phyloP scores from a whole-genome alignment of 306 rosid genomes.

The Casuarina cunninghamiana region DNA sequence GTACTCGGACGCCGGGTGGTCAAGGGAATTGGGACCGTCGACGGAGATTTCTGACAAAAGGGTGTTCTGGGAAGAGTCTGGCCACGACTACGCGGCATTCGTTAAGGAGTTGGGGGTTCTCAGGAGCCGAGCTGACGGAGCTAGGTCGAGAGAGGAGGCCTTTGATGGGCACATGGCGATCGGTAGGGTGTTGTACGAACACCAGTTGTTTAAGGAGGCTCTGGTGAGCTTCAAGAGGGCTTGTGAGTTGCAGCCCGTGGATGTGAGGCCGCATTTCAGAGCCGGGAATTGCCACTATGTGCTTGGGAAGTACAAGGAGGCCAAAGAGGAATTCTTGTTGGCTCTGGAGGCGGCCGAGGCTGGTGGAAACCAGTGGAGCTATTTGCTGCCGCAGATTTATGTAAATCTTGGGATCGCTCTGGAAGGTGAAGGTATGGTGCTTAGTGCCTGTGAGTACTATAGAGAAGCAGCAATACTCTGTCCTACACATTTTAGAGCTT shows the following conservation, averaged over 20 bases:
- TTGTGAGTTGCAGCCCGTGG: slow-evolving; percentile 95
- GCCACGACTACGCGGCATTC: slow-evolving; percentile 72
- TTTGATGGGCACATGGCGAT: slow-evolving; percentile 99
- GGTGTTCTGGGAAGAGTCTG: slow-evolving; percentile 84
- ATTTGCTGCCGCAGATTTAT: slow-evolving; percentile 92
- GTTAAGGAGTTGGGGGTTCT: slow-evolving; percentile 79
- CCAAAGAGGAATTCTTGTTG: slow-evolving; percentile 87
- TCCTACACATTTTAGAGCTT: slow-evolving; percentile 96
- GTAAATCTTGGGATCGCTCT: slow-evolving; percentile 93
- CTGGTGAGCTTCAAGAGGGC: slow-evolving; percentile 89
- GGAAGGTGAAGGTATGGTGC: slow-evolving; percentile 99
- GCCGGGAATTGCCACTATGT: slow-evolving; percentile 92
- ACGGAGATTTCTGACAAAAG: slow-evolving; percentile 83
- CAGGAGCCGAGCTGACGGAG: slow-evolving; percentile 78
- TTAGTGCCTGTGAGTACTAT: slow-evolving; percentile 98
- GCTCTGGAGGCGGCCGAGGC: slow-evolving; percentile 92
- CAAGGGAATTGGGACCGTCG: slow-evolving; percentile 87
- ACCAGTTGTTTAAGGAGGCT: slow-evolving; percentile 84
- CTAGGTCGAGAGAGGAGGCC: slow-evolving; percentile 92
- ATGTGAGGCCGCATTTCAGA: slow-evolving; percentile 91
- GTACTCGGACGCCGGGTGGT: slow-evolving; percentile 95
- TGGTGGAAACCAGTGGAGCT: slow-evolving; percentile 98
- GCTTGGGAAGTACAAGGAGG: slow-evolving; percentile 66
- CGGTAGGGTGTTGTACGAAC: slow-evolving; percentile 89
- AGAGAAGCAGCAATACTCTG: slow-evolving; percentile 98